Base-by-base conservation (phyloP, 2,329 filamentous ascomycete genomes). In the Cladobotryum mycophilum region DNA sequence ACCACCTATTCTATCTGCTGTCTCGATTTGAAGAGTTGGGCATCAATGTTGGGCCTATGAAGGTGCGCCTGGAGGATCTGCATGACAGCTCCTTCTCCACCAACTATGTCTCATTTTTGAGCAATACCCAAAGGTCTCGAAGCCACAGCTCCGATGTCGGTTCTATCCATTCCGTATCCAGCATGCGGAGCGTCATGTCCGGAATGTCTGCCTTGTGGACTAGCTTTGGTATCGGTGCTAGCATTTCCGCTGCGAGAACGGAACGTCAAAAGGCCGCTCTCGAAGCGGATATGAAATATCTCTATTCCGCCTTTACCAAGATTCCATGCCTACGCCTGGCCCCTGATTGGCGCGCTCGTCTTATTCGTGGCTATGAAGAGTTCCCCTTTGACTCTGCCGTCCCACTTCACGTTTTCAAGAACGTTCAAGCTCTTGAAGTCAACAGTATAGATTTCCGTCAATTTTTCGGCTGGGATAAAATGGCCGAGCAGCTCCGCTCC, bases 341-440 rank as follows among this genome's bases (percentile, higher is more conserved):
- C 25, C 91, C 91, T n/a, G 93, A 99, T 68, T 91, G 90, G 75
- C 88, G 89, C 58, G 91, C 92, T 45, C 85, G 87, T 48, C 75
- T 96, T 54, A 96, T 99, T 59, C 81, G 85, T 58, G 92, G 92
- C 25, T 97, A 93, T 65, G 93, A 99, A 69, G 92, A 96, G 69
- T 99, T 97, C 59, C 93, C 93, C 3, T 96, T 97, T 68, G 93
- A 99, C 69, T 96, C 89, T 20, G 93, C 93, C 17, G 93, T 99
- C 30, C 93, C 93, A 17, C 76, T 99, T n/a, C 86, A 95, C 67
- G 88, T 88, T 8, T 97, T 99, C 80, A 97, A 99, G 72, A 99
- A 97, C 60, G 75, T 97, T 48, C 92, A 92, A 69, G 87, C 89
- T 18, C 77, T 99, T 56, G 93, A 99, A 68, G 88, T 99, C 48